Evolutionary conservation across 1,284 basidiomycete genomes (phyloP).

Genomic region (Microbotryum scabiosae): DNA sequence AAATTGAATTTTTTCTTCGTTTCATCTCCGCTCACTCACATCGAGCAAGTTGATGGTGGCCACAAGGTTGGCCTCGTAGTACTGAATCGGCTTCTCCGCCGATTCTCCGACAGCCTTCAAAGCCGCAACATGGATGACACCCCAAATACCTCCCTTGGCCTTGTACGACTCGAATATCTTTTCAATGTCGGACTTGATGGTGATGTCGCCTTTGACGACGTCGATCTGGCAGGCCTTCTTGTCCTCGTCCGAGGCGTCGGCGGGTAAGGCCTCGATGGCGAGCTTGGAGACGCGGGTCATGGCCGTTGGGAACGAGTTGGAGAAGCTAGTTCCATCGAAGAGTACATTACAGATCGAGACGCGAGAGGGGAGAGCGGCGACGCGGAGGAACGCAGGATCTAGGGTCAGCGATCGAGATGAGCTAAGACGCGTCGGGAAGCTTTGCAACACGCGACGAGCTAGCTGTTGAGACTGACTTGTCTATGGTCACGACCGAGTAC

Average conservation of each 20-base stretch:
- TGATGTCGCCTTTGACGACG: conserved; percentile 63
- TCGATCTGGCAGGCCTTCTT: conserved; percentile 53
- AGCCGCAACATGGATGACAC: conserved; percentile 91
- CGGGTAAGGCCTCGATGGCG: conserved; percentile 40
- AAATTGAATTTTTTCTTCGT: not conserved
- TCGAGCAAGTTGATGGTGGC: conserved; percentile 70
- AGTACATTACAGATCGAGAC: not conserved
- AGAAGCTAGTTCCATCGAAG: conserved; percentile 34
- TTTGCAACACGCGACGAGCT: too few species aligned
- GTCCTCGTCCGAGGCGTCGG: conserved; percentile 38
- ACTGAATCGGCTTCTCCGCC: conserved; percentile 84
- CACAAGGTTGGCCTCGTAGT: conserved; percentile 84
- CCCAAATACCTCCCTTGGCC: conserved; percentile 89
- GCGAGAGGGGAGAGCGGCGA: not conserved
- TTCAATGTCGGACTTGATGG: conserved; percentile 59
- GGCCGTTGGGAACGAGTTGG: conserved; percentile 44
- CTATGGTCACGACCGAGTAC: conserved; percentile 40
- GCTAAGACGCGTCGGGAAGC: too few species aligned
- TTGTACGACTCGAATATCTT: conserved; percentile 53
- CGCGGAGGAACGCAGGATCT: too few species aligned
- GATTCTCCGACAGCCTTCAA: conserved; percentile 98
- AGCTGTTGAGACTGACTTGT: conserved; percentile 30
- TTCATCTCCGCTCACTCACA: conserved; percentile 35
- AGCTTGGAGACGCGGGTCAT: conserved; percentile 42
- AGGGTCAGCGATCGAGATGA: not conserved